Conservation (phyloP, 306 rosid genomes). For the Oxytropis ochrocephala region DNA sequence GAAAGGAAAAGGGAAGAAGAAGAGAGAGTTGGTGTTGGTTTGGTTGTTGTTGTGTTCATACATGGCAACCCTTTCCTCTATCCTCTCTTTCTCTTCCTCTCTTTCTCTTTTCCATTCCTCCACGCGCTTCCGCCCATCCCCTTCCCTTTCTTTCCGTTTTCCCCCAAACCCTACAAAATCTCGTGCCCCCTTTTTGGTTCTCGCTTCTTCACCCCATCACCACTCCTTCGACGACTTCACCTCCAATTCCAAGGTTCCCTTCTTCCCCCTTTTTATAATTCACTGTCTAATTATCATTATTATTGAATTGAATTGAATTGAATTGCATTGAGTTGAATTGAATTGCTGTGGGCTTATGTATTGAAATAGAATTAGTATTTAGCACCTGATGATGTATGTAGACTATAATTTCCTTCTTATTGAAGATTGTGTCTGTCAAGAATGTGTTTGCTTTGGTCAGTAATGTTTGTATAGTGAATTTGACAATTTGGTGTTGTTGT, state of each 20-base stretch:
- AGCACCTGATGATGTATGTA: background rate
- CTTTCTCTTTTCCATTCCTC: conserved; percentile 29
- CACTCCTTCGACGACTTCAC: conserved; percentile 47
- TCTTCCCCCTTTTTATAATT: background rate
- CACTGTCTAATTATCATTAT: background rate
- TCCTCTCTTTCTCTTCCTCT: conserved; percentile 45
- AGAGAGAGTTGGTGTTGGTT: conserved; percentile 11
- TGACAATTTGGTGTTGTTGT: background rate
- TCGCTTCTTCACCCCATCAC: conserved; percentile 46
- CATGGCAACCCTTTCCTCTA: conserved; percentile 81
- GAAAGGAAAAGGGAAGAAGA: background rate
- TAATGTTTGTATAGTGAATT: conserved; percentile 8
- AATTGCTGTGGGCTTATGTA: too few relatives aligned
- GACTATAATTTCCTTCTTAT: background rate
- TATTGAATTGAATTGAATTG: too few relatives aligned
- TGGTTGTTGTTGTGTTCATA: conserved; percentile 20
- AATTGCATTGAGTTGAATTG: background rate
- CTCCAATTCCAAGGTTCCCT: conserved; percentile 40
- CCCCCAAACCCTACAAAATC: conserved; percentile 19
- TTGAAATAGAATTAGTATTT: background rate
- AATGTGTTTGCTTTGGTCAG: background rate
- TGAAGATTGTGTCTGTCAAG: background rate
- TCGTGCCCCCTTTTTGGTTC: conserved; percentile 28
- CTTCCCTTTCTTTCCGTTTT: conserved; percentile 1
- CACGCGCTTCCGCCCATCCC: background rate